Conservation (phyloP, 208 protist species). For the Trypanosoma platydactyli region DNA sequence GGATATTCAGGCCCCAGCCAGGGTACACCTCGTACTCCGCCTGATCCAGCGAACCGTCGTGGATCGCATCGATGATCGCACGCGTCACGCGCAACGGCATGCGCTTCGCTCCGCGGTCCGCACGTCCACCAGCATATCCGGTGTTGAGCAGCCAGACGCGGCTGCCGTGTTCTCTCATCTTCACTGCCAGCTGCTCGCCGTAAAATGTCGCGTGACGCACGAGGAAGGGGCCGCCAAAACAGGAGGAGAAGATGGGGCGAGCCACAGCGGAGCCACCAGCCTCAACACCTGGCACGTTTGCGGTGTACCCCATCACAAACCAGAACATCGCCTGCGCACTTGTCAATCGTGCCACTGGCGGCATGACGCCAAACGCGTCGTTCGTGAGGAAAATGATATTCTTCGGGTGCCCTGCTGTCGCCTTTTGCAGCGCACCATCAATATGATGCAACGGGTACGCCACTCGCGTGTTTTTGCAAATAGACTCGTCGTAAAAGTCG, state of each 20-base stretch:
- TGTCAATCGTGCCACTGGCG: slow-evolving; percentile 92
- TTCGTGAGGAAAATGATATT: slow-evolving; percentile 98
- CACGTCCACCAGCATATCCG: slow-evolving; percentile 90
- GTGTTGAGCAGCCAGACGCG: slow-evolving; percentile 95
- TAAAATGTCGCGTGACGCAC: slow-evolving; percentile 96
- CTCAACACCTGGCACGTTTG: slow-evolving; percentile 94
- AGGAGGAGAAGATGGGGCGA: slow-evolving; percentile 94
- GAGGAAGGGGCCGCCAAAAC: slow-evolving; percentile 95
- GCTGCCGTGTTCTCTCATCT: slow-evolving; percentile 86
- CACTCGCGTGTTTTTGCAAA: slow-evolving; percentile 97
- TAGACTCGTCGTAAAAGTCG: slow-evolving; percentile 91
- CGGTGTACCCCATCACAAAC: slow-evolving; percentile 96
- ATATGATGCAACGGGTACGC: slow-evolving; percentile 96
- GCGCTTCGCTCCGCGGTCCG: slow-evolving; percentile 85
- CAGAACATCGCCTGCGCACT: slow-evolving; percentile 94
- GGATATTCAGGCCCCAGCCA: slow-evolving; percentile 91
- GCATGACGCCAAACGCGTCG: slow-evolving; percentile 97
- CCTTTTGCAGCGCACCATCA: slow-evolving; percentile 85
- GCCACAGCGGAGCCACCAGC: slow-evolving; percentile 90
- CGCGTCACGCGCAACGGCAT: slow-evolving; percentile 93
- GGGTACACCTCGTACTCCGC: slow-evolving; percentile 65
- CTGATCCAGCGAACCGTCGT: slow-evolving; percentile 89
- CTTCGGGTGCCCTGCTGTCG: slow-evolving; percentile 82
- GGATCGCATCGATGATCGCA: slow-evolving; percentile 95
- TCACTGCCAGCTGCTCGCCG: slow-evolving; percentile 94